These are phyloP conservation scores for Lentinula boryana DNA, from an alignment of 768 basidiomycete species.

Conservation along the genomic window DNA sequence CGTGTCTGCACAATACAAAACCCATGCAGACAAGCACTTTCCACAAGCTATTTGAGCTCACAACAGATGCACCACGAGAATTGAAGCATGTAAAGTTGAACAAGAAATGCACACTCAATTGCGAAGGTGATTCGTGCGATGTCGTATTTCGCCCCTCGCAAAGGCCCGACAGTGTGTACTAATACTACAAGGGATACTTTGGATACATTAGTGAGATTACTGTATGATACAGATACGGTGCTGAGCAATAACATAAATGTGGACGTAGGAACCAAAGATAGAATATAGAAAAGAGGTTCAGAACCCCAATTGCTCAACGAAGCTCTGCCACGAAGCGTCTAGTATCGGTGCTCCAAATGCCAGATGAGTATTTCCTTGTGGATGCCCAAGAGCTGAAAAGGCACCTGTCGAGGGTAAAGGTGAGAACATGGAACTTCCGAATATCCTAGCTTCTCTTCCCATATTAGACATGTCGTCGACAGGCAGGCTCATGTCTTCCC, in stretches of 20 bases:
- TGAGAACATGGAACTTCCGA: background rate
- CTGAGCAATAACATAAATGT: background rate
- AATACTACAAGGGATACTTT: too few species aligned
- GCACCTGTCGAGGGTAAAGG: background rate
- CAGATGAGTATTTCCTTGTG: slow-evolving; percentile 1
- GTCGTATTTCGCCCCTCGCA: too few species aligned
- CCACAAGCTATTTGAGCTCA: too few species aligned
- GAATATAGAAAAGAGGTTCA: slow-evolving; percentile 8
- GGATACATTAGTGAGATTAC: background rate
- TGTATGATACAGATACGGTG: background rate
- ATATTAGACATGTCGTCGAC: background rate
- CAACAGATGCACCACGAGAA: too few species aligned
- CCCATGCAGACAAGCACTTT: too few species aligned
- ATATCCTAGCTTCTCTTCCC: background rate
- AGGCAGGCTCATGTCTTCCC: background rate
- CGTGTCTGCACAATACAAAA: too few species aligned
- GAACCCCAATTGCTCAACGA: slow-evolving; percentile 64
- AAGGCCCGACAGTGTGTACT: too few species aligned
- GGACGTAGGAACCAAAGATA: background rate
- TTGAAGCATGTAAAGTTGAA: too few species aligned
- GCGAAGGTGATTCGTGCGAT: too few species aligned
- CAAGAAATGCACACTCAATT: too few species aligned
- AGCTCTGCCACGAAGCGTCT: slow-evolving; percentile 61
- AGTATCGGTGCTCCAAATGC: slow-evolving; percentile 27
- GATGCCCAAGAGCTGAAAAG: background rate